phyloP scores from a whole-genome alignment of 2,329 filamentous ascomycete species.

The Rhinocladiella mackenziei region DNA sequence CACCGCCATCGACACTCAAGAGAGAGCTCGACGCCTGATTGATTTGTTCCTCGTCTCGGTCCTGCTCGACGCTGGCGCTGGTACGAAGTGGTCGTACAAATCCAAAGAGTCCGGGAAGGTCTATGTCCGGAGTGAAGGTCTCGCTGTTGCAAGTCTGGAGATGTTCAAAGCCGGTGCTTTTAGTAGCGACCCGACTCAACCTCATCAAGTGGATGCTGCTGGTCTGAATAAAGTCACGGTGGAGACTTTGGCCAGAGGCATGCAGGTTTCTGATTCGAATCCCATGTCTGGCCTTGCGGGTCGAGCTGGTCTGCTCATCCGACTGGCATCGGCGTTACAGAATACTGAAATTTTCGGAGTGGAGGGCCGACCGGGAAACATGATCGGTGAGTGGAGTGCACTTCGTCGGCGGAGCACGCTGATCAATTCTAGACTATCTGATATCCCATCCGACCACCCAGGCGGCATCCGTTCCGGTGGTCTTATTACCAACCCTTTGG shows the following conservation, averaged over 20 bases:
- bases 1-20: constrained; percentile 60
- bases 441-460: constrained; percentile 85
- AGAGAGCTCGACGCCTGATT: constrained; percentile 52
- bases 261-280: constrained; percentile 80
- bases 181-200: constrained; percentile 74
- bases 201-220: constrained; percentile 82
- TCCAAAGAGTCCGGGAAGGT: constrained; percentile 79
- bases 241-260: constrained; percentile 69
- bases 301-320: constrained; percentile 71
- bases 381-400: constrained; percentile 68
- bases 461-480: constrained; percentile 80
- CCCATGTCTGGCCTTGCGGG: constrained; percentile 81
- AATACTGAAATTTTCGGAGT: constrained; percentile 76
- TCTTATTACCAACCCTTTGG: constrained; percentile 85
- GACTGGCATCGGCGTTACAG: constrained; percentile 68
- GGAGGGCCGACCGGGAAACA: constrained; percentile 82
- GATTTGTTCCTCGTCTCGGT: constrained; percentile 62
- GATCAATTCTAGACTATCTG: constrained; percentile 66
- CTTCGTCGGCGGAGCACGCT: neutral
- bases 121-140: constrained; percentile 81
- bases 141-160: constrained; percentile 73
- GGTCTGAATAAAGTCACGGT: constrained; percentile 71
- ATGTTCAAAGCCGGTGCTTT: constrained; percentile 81
- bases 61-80: constrained; percentile 69
- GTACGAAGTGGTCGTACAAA: constrained; percentile 87